A percentile compares a stretch with the other conserved stretches of the same genome.
phyloP scores from a whole-genome alignment of 108 stramenopile species.

The Pseudonitzschia delicatissima region DNA sequence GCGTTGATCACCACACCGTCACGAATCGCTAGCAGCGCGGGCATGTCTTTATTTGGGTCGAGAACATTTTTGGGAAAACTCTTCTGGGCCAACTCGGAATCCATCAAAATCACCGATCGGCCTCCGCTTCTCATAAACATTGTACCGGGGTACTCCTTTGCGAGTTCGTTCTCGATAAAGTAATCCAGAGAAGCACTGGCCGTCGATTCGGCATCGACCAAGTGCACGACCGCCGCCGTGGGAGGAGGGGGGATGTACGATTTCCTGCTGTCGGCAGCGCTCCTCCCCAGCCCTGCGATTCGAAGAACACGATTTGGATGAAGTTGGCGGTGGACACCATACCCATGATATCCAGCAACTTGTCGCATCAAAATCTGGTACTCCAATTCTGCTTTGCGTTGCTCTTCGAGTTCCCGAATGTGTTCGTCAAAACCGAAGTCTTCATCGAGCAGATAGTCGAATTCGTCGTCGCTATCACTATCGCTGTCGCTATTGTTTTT shows the following conservation, averaged over 20 bases:
- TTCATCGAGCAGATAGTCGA: constrained; percentile 82
- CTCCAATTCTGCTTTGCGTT: constrained; percentile 64
- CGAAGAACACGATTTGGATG: constrained; percentile 62
- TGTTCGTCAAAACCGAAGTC: constrained; percentile 41
- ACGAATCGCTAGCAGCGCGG: constrained; percentile 65
- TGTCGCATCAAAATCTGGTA: constrained; percentile 44
- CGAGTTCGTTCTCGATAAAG: constrained; percentile 54
- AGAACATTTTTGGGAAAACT: constrained; percentile 13
- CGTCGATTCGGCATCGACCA: constrained; percentile 60
- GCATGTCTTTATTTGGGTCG: constrained; percentile 50
- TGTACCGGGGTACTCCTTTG: constrained; percentile 41
- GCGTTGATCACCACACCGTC: constrained; percentile 57
- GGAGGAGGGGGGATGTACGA: constrained; percentile 14
- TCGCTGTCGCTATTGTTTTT: constrained; percentile 18
- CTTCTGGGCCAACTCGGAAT: constrained; percentile 31
- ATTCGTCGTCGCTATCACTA: constrained; percentile 61
- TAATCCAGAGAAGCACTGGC: constrained; percentile 69
- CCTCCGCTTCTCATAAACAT: constrained; percentile 67
- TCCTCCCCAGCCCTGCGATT: constrained; percentile 48
- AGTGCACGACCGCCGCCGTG: constrained; percentile 63
- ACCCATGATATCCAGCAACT: constrained; percentile 61
- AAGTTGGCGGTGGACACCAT: constrained; percentile 76
- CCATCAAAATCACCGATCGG: constrained; percentile 42
- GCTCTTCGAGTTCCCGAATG: constrained; percentile 36
- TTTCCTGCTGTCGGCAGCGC: constrained; percentile 1